Evolutionary conservation across 257 asterid species (phyloP), one percentile per base, ranked within the genome.

Genomic region (Capsicum baccatum): DNA sequence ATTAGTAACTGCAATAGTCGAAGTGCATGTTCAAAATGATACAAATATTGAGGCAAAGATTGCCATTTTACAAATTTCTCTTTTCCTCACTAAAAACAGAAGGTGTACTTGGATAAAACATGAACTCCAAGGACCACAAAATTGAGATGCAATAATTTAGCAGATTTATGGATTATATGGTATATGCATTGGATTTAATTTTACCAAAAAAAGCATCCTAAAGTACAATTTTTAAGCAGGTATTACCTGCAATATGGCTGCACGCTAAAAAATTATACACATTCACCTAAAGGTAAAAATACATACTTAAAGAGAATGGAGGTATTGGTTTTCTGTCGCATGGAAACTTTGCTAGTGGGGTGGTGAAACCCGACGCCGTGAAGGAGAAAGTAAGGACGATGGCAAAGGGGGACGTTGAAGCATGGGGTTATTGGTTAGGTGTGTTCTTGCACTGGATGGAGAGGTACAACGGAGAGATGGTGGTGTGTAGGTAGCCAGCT

Each of bases 181-280:
- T 37, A 37, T 62, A 50, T 76, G 81, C 21, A 52, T n/a, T 76
- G 63, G 52, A 52, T 26, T 52, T 52, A 50, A 26, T 76, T 79
- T 37, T 11, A 71, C 19, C 33, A 42, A 83, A 47, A 44, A 3
- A 9, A 69, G 6, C 81, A 42, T 2, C 57, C 3, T n/a, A 14
- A 79, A 68, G 57, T 21, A 26, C 82, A 8, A 9, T 42, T 62
- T 82, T 33, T 79, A 79, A 79, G 67, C 52, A 76, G 48, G 79
- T 54, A 4, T 52, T 87, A 94, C 99, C 98, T 97, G 98, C 86
- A 97, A 91, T 89, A 97, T 92, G 88, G 94, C 97, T 48, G 98
- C 97, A 60, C 97, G 97, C 14, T 83, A 55, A 47, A 50, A 83
- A n/a, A 14, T 16, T 59, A 21, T 16, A 19, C 9, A 13, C 42